Evolutionary conservation across 2,329 filamentous ascomycete species (phyloP), one percentile per base, ranked within the genome.

Genomic region (Botryotinia calthae): DNA sequence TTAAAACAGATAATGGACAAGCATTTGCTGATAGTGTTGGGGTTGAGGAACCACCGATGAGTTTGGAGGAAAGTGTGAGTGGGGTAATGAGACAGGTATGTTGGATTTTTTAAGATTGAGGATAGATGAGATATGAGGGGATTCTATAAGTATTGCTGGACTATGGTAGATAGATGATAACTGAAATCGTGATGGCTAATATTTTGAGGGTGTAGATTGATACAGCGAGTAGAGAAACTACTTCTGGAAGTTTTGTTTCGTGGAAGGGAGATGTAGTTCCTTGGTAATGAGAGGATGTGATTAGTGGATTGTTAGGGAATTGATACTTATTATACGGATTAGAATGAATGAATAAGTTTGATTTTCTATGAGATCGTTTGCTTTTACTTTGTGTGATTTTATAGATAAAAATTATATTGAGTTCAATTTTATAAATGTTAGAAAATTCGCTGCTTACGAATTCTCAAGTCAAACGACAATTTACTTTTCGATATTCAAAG

Each of bases 1-100:
- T 84, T 0, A 81, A 83, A 73, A 85, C 84, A 0, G 82, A 82
- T 7, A 82, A 84, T 79, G 84, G 84, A 0, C 82, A 82, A 72
- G 71, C 65, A 0, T 82, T 79, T 48, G 82, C 84, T 0, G 74
- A 78, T 64, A 66, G 58, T 0, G 65, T 80, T 16, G 82, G 82
- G 0, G 64, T 83, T 4, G 71, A 77, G 1, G 73, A 80, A 58
- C 82, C 84, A 0, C 79, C 82, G 4, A 75, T 82, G 58, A 78
- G 76, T 10, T 42, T 85, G 12, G 79, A 84, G 14, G 77, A 82
- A 20, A 82, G 80, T 59, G 79, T 81, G 9, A 72, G 76, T 18
- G 81, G 80, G 3, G 78, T 84, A 10, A 25, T 70, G 14, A 28
- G 8, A 28, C 68, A 70, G 68, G 46, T 67, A 58, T 71, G 77